These are phyloP conservation scores for Trametes hirsuta DNA, from an alignment of 1,284 basidiomycete species.

Conservation along the genomic window DNA sequence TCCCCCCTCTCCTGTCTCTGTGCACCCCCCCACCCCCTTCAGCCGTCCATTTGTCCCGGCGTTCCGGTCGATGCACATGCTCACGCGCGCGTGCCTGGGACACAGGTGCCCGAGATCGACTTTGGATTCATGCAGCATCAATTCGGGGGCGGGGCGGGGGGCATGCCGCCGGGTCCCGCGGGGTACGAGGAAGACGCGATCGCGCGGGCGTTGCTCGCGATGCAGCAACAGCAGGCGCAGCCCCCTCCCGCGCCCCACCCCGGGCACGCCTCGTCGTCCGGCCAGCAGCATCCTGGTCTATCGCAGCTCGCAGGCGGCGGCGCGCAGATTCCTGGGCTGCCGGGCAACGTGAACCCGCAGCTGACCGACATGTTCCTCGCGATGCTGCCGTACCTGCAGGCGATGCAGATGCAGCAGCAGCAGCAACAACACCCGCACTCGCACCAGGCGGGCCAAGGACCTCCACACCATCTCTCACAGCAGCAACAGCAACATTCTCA, in stretches of 20 bases:
- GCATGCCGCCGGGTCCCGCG: conserved; percentile 19
- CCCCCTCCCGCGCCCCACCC: conserved; percentile 8
- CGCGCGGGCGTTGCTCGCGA: conserved; percentile 30
- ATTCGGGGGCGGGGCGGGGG: conserved; percentile 15
- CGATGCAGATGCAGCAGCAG: conserved; percentile 33
- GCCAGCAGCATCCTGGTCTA: conserved; percentile 9
- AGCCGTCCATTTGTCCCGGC: neutral
- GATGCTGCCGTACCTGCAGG: conserved; percentile 34
- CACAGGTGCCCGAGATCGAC: conserved; percentile 25
- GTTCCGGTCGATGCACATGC: neutral
- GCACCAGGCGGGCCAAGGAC: conserved; percentile 3
- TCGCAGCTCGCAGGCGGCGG: conserved; percentile 16
- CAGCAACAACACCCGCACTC: conserved; percentile 21
- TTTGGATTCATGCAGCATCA: conserved; percentile 24
- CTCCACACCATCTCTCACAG: conserved; percentile 6
- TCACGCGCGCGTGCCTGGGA: neutral
- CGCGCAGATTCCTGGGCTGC: conserved; percentile 3
- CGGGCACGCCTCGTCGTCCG: neutral
- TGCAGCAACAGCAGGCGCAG: conserved; percentile 23
- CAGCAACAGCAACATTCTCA: conserved; percentile 1
- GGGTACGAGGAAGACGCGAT: conserved; percentile 34
- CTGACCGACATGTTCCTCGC: conserved; percentile 35
- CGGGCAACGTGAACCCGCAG: conserved; percentile 23
- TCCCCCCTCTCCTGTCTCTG: neutral
- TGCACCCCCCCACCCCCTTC: neutral